Percentiles rank a stretch among this genome's conserved stretches.
phyloP scores from a whole-genome alignment of 305 asterid species.

The Coffea humblotiana region DNA sequence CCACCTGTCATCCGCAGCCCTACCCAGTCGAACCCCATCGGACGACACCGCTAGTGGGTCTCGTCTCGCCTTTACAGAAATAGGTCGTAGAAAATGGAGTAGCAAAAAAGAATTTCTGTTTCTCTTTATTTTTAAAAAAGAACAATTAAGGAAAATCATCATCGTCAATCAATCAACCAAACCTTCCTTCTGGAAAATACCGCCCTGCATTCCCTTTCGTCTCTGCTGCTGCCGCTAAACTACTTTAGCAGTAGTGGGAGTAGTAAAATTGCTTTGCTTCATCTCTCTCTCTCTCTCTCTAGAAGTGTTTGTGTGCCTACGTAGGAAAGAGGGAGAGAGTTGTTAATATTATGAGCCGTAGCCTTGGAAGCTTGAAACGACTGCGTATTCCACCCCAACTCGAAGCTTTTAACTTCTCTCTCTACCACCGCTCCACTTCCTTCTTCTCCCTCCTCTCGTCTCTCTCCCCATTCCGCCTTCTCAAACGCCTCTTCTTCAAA shows the following conservation, averaged over 20 bases:
- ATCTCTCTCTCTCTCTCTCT: background rate
- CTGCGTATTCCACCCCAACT: background rate
- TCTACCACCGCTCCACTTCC: constrained; percentile 8
- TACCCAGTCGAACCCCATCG: too few relatives aligned
- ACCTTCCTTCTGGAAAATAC: too few relatives aligned
- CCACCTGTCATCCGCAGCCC: too few relatives aligned
- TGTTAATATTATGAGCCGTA: constrained; percentile 14
- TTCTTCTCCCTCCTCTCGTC: constrained; percentile 7
- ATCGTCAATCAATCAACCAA: background rate
- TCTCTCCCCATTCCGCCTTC: background rate
- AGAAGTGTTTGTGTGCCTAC: background rate
- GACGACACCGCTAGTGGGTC: too few relatives aligned
- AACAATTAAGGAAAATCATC: too few relatives aligned
- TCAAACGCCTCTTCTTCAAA: constrained; percentile 19
- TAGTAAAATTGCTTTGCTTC: too few relatives aligned
- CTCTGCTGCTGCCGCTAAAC: background rate
- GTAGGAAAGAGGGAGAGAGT: too few relatives aligned
- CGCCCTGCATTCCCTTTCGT: too few relatives aligned
- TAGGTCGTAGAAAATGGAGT: background rate
- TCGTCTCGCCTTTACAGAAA: too few relatives aligned
- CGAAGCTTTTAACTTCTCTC: constrained; percentile 19
- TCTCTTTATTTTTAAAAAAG: too few relatives aligned
- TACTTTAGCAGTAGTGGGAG: too few relatives aligned
- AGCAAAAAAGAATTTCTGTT: too few relatives aligned
- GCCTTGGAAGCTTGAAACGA: constrained; percentile 17